These are phyloP conservation scores for Aphanomyces cochlioides DNA, from an alignment of 352 stramenopile genomes.

Conservation along the genomic window DNA sequence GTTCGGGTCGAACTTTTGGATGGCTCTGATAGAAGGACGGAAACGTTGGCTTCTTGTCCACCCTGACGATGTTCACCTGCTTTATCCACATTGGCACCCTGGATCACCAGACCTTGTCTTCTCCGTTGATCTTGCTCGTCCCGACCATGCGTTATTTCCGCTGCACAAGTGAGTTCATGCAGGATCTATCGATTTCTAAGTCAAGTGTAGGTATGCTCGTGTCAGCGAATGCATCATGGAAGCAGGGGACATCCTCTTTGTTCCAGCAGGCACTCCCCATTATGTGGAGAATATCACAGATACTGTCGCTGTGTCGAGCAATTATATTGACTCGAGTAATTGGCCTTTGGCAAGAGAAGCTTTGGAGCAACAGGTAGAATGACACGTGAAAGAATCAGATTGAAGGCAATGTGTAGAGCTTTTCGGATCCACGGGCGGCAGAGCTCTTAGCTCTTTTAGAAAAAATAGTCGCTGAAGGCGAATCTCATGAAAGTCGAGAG, in stretches of 20 bases:
- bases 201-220: conserved; percentile 25
- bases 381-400: neutral
- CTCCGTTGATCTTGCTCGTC: conserved; percentile 29
- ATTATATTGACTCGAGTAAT: conserved; percentile 40
- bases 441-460: neutral
- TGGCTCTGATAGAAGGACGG: conserved; percentile 35
- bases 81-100: conserved; percentile 31
- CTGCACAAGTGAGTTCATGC: neutral
- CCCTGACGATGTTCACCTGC: conserved; percentile 31
- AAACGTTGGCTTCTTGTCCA: conserved; percentile 39
- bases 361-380: conserved; percentile 8
- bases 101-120: conserved; percentile 32
- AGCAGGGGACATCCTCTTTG: conserved; percentile 38
- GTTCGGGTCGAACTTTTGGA: conserved; percentile 42
- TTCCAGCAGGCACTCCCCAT: conserved; percentile 36
- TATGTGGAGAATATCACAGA: conserved; percentile 35
- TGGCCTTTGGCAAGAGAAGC: conserved; percentile 7
- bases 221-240: conserved; percentile 34
- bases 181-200: neutral
- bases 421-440: neutral
- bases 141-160: neutral
- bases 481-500: neutral
- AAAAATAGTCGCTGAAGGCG: neutral
- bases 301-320: conserved; percentile 36
- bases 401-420: neutral